Base-by-base conservation (phyloP, 2,329 filamentous ascomycete genomes). In the Capronia epimyces region DNA sequence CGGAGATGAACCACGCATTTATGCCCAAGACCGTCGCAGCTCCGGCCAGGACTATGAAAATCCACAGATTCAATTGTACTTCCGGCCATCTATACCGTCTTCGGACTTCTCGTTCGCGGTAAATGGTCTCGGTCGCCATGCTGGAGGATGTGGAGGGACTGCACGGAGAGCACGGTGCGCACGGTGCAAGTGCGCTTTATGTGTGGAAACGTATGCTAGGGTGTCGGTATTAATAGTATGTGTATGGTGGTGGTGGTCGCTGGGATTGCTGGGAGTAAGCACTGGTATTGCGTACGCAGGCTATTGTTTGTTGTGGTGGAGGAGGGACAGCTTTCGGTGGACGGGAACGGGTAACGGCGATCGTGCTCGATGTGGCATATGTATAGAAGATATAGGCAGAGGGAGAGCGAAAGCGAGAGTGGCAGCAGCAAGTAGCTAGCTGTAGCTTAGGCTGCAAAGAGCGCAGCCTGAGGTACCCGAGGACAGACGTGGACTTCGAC, bases 41-140 rank as follows among this genome's bases (percentile, higher is more conserved):
- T 1, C 76, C 75, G 1, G 74, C 76, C 13, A 83, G 71, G 64
- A 83, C 81, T 58, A 82, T 70, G 59, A 83, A 76, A 46, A 80
- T 77, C 81, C 81, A 84, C 61, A 82, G 67, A 62, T 83, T 83
- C 58, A 84, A 73, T 61, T 83, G 80, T 43, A 78, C 70, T 65
- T 83, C 80, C 2, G 81, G 81, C 81, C 81, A 84, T 69, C 75
- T 77, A 69, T 83, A 83, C 61, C 75, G 68, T 16, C 70, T 67
- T 24, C 66, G 29, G 29, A 32, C 29, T 32, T 32, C 66, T 3
- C 57, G 54, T 52, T 66, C 64, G 41, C 63, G 64, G 49, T 63
- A 52, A 36, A 64, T 56, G 32, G 66, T 57, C 36, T 62, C 60
- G 34, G 60, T 62, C 21, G 65, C 60, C 65, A 69, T 71, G 29